phyloP scores from a whole-genome alignment of 2,329 filamentous ascomycete genomes.

The Fusarium beomiforme region DNA sequence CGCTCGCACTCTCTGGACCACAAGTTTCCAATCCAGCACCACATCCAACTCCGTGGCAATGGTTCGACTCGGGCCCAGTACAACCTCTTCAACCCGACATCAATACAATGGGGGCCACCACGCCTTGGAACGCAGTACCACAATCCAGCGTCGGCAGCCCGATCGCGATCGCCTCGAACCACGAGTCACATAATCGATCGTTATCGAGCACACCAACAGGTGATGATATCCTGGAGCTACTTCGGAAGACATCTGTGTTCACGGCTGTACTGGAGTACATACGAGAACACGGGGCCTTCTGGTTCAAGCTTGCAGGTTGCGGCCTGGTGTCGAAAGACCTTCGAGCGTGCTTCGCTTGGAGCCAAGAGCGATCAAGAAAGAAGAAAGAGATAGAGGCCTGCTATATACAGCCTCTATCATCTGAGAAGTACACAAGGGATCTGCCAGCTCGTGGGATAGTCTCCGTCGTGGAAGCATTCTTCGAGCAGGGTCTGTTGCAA shows the following conservation, averaged over 20 bases:
- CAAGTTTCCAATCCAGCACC: accelerated
- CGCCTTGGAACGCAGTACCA: accelerated
- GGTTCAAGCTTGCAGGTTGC: neutral
- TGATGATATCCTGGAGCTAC: accelerated
- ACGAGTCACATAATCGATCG: accelerated
- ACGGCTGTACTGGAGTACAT: neutral
- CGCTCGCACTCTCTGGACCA: accelerated
- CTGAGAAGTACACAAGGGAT: neutral
- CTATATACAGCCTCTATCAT: neutral
- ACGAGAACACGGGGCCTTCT: neutral
- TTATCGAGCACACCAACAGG: accelerated
- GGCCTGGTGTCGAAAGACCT: neutral
- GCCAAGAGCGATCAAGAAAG: neutral
- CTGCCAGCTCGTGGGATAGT: neutral
- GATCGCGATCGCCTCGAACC: accelerated
- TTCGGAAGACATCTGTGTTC: neutral
- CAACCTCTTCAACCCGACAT: neutral
- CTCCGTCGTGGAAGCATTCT: slow-evolving; percentile 5
- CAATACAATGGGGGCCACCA: accelerated
- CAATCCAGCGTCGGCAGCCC: neutral
- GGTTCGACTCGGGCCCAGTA: neutral
- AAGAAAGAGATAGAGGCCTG: neutral
- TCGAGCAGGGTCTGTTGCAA: slow-evolving; percentile 23
- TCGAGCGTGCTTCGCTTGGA: neutral
- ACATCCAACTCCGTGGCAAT: accelerated